Evolutionary conservation across 805 yeast species (phyloP), one percentile per base, ranked within the genome.

Genomic region (Kazachstania psychrophila): DNA sequence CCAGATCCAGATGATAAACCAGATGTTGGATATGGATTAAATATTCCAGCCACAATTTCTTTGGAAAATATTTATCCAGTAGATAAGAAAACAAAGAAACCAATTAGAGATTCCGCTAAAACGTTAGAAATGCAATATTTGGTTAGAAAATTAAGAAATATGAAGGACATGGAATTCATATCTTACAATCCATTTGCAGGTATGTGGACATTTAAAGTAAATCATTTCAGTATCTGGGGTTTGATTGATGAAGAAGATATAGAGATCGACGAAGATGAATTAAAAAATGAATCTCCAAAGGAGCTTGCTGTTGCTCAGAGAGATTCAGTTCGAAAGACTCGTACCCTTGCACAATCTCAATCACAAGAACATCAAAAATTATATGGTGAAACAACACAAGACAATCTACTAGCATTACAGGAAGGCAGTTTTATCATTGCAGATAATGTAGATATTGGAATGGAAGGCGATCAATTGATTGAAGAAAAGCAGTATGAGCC

Each of bases 221-320:
- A 81, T 47, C 98, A 92, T 63, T 92, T 92, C 52, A 86, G 95
- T 63, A 74, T 83, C 5, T 92, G 96, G 96, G 97, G 97, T 6
- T 61, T 92, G 26, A 69, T 79, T 13, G 82, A 77, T 45, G 85
- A 79, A 18, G 76, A 70, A 16, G 75, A 69, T 28, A 77, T 65
- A 11, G 72, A 70, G 26, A 67, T 73, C 28, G 86, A 76, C 44
- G 68, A 64, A 9, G 70, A 69, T 18, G 59, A 68, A 16, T 54
- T 44, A 40, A 39, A 58, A 44, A 31, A 50, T 24, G 47, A 25
- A 39, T 49, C 36, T 49, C 43, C 41, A 39, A 29, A 9, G 41
- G 45, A 13, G 38, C 39, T 17, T 8, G 23, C n/a, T 2, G 18
- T 23, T n/a, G 19, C n/a, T 4, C 2, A 16, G 3, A 19, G 17